These are phyloP conservation scores for Boletus nobilissimus DNA, from an alignment of 1,284 basidiomycete species.

Conservation along the genomic window DNA sequence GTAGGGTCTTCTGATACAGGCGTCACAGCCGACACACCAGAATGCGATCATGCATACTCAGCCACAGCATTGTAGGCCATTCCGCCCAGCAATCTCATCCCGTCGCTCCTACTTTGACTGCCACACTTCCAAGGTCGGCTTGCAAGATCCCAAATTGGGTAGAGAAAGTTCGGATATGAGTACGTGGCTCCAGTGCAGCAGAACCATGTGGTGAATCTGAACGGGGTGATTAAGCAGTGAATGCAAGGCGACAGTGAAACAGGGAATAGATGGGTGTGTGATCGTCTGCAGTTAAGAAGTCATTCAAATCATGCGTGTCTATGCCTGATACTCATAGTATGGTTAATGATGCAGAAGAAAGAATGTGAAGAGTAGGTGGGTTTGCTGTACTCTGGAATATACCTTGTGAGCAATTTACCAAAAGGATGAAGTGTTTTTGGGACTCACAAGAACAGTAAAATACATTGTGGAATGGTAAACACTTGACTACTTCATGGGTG, in stretches of 20 bases:
- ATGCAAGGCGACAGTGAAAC: slow-evolving; percentile 71
- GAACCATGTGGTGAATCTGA: slow-evolving; percentile 39
- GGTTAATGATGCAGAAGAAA: slow-evolving; percentile 64
- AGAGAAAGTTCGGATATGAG: slow-evolving; percentile 37
- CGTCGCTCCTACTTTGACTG: slow-evolving; percentile 67
- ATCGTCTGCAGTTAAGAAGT: slow-evolving; percentile 25
- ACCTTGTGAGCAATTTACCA: slow-evolving; percentile 3
- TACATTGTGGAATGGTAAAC: slow-evolving; percentile 55
- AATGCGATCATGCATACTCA: slow-evolving; percentile 44
- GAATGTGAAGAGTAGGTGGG: slow-evolving; percentile 65
- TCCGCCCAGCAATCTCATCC: slow-evolving; percentile 74
- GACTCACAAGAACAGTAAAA: slow-evolving; percentile 69
- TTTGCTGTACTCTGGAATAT: slow-evolving; percentile 62
- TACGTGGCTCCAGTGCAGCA: slow-evolving; percentile 37
- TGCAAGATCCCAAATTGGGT: slow-evolving; percentile 49
- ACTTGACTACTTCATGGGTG: slow-evolving; percentile 64
- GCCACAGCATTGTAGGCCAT: slow-evolving; percentile 66
- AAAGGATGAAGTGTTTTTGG: neutral
- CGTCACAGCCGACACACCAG: slow-evolving; percentile 19
- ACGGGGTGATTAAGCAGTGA: slow-evolving; percentile 58
- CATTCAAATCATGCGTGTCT: slow-evolving; percentile 41
- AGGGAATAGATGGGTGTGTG: slow-evolving; percentile 66
- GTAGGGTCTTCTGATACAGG: slow-evolving; percentile 23
- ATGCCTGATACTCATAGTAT: slow-evolving; percentile 54
- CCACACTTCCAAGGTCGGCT: slow-evolving; percentile 63